Base-by-base conservation (phyloP, 495 filamentous ascomycete species). In the Pyronema omphalodes region DNA sequence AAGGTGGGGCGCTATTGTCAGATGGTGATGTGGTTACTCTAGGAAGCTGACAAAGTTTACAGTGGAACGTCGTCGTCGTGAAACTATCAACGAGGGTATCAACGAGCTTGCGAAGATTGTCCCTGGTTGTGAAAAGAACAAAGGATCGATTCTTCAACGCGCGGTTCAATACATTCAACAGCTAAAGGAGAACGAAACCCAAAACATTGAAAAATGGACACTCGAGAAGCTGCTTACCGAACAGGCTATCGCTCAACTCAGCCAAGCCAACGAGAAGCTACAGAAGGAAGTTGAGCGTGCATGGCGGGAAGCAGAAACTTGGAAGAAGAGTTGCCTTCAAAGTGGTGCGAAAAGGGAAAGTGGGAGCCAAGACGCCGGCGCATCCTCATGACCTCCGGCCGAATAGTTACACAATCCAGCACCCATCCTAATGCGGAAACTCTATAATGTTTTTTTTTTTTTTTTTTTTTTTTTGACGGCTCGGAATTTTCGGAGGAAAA, bases 1-100 rank as follows among this genome's bases (percentile, higher is more conserved):
- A 98, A 75, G 91, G 91, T 93, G 70, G 57, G 76, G 70, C 23
- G 23, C 23, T 5, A 7, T 12, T 37, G 1, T 9, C 50, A 53
- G 9, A 44, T 23, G 57, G 60, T 18, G 23, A 12, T 6, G 57
- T n/a, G 39, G 11, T 41, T 41, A 1, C 15, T 12, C 39, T 3
- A 1, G 37, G 0, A 19, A 33, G 19, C 29, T 56, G 39, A 54
- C 36, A 36, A 18, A 50, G 35, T 14, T 34, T 34, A 34, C 57
- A 98, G 91, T 98, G 57, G 91, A 98, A 69, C 86, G 91, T 51
- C 88, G 91, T 45, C 91, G 91, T 37, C 86, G 91, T 57, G 91
- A 98, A 67, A 95, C 93, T 4, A 98, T 98, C 67, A 98, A 98
- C 65, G 91, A 98, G 69, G 91, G 91, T 48, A 98, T 98, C 63